Conservation (phyloP, 768 basidiomycete genomes). For the Suillus americanus region DNA sequence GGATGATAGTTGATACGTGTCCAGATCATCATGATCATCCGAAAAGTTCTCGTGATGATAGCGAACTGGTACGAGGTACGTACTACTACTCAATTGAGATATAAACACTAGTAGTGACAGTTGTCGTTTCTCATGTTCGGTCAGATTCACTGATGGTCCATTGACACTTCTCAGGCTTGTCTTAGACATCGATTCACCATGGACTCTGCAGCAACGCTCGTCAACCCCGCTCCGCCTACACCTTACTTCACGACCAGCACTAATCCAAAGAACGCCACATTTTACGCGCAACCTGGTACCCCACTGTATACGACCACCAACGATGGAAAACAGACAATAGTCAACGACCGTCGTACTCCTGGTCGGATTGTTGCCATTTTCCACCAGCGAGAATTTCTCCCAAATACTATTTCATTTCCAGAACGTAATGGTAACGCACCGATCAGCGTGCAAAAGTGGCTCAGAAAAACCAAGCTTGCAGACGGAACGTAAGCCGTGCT, state of each 20-base stretch:
- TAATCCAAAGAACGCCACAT: conserved; percentile 16
- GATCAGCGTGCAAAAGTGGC: conserved; percentile 26
- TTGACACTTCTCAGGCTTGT: neutral
- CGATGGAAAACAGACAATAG: conserved; percentile 17
- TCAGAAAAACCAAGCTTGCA: conserved; percentile 22
- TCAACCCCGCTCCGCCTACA: conserved; percentile 24
- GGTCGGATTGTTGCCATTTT: conserved; percentile 21
- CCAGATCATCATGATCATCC: neutral
- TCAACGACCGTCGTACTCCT: conserved; percentile 14
- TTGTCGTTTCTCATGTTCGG: neutral
- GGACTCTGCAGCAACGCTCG: conserved; percentile 30
- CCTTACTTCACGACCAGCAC: conserved; percentile 26
- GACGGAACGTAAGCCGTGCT: conserved; percentile 23
- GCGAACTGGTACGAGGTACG: neutral
- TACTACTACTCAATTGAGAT: neutral
- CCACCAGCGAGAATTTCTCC: conserved; percentile 26
- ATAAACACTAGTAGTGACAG: neutral
- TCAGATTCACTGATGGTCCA: neutral
- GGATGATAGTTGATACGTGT: neutral
- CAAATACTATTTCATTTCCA: conserved; percentile 29
- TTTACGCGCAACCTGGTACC: conserved; percentile 17
- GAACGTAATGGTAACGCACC: conserved; percentile 7
- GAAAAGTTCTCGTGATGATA: neutral
- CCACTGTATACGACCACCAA: conserved; percentile 28
- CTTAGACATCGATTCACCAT: conserved; percentile 12